Evolutionary conservation across 164 flowering plant genomes (phyloP), one percentile per base, ranked within the genome.

Genomic region (Vitis rotundifolia): DNA sequence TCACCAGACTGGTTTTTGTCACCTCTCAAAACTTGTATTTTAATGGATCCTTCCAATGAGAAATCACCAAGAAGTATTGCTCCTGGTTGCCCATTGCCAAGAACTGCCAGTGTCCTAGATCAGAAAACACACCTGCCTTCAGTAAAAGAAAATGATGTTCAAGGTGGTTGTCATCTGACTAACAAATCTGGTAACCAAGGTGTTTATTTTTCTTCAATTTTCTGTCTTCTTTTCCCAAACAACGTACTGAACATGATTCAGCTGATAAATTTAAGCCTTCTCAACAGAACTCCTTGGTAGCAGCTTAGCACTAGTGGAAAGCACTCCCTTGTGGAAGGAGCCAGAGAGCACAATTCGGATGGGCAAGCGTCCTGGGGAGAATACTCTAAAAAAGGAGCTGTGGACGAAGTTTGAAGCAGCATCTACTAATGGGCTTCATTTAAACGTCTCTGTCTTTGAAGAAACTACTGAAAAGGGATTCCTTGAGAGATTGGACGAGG

Each of bases 391-490:
- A 87, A 91, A 80, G 71, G 99, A 96, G 72, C 68, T 96, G 8
- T 96, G 99, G 99, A 87, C 87, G 14, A 90, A 58, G 78, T 96
- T 96, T 72, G 98, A 93, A 74, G 97, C 94, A 8, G 97, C 90
- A 29, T 74, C 97, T 7, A 68, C 76, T 4, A 60, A 67, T 75
- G 84, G 51, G 16, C 50, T 80, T 61, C 83, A 44, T 64, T 76
- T 77, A 16, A 67, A 76, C 49, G 47, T 29, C 44, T 67, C 85
- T 31, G 59, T 59, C 26, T 28, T 75, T 15, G 71, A 67, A 70
- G 79, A 78, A 44, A 75, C 68, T 37, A 9, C 71, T 1, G 68
- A 69, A 53, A 87, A 81, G 71, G 89, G 87, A 59, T 92, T 94
- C 69, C 90, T 94, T 29, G 97, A 91, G 66, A 78, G 78, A 73